These are phyloP conservation scores for Aureobasidium zeae DNA, from an alignment of 2,329 filamentous ascomycete species.

Conservation along the genomic window DNA sequence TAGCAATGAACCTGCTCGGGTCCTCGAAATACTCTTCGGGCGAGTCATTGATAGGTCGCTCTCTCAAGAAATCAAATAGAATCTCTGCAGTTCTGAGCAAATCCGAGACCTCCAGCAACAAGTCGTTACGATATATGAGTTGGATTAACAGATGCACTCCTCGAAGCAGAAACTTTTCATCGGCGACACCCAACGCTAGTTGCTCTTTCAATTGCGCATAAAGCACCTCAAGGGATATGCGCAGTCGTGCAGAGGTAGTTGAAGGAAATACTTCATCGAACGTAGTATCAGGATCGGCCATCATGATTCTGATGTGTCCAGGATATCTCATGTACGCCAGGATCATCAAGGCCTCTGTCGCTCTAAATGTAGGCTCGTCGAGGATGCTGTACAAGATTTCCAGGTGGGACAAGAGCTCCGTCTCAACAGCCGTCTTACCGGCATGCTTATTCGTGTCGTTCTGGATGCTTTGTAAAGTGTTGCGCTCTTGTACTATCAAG, in stretches of 20 bases:
- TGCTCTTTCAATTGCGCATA: conserved; percentile 46
- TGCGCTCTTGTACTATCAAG: conserved; percentile 16
- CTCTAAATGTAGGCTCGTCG: conserved; percentile 38
- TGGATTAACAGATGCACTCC: conserved; percentile 22
- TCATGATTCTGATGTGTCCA: conserved; percentile 41
- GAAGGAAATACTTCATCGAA: conserved; percentile 58
- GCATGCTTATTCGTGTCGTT: not conserved
- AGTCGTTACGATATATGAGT: conserved; percentile 15
- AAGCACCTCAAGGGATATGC: conserved; percentile 64
- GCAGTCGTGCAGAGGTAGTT: conserved; percentile 53
- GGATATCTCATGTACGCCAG: conserved; percentile 48
- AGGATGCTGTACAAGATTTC: conserved; percentile 75
- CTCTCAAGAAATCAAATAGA: conserved; percentile 23
- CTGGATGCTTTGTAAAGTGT: conserved; percentile 12
- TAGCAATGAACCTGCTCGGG: conserved; percentile 17
- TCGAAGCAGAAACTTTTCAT: conserved; percentile 23
- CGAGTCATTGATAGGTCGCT: conserved; percentile 16
- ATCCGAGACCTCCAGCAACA: not conserved
- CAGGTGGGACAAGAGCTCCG: conserved; percentile 73
- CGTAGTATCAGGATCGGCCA: conserved; percentile 46
- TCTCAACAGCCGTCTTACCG: conserved; percentile 53
- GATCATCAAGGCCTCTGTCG: conserved; percentile 37
- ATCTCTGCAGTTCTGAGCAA: not conserved
- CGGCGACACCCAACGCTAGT: conserved; percentile 22
- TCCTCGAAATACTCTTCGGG: conserved; percentile 20